These are phyloP conservation scores for Oryza nivara DNA, from an alignment of 176 grass and related monocot genomes.

Conservation along the genomic window DNA sequence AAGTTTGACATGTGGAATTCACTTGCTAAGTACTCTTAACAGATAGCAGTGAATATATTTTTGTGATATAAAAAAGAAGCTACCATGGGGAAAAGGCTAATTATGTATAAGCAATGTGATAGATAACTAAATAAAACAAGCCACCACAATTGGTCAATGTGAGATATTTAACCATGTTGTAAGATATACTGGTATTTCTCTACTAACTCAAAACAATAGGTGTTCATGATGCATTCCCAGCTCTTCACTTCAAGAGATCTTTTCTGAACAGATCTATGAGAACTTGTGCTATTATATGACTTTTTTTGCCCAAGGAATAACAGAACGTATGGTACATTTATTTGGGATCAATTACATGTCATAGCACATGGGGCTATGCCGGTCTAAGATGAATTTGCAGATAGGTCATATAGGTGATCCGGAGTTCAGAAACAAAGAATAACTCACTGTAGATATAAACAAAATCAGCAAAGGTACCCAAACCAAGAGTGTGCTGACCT, in stretches of 20 bases:
- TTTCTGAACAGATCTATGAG: background rate
- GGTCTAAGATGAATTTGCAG: conserved; percentile 24
- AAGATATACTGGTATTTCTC: background rate
- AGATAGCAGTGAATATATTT: background rate
- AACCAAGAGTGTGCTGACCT: conserved; percentile 57
- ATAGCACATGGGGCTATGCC: background rate
- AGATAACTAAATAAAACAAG: background rate
- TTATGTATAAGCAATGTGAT: conserved; percentile 6
- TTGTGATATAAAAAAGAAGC: background rate
- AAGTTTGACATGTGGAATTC: background rate
- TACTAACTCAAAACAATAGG: background rate
- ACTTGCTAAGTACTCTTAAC: conserved; percentile 9
- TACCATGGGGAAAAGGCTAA: background rate
- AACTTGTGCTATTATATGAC: background rate
- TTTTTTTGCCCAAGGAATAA: background rate
- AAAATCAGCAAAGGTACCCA: background rate
- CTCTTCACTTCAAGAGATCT: background rate
- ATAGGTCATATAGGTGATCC: background rate
- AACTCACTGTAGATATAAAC: background rate
- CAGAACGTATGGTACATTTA: background rate
- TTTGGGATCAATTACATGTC: background rate
- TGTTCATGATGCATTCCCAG: background rate
- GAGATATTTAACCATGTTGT: background rate
- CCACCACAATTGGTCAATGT: background rate
- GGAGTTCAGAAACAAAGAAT: background rate